These are phyloP conservation scores for Mucor irregularis DNA, from an alignment of 371 early-diverging fungal genomes.

Conservation along the genomic window DNA sequence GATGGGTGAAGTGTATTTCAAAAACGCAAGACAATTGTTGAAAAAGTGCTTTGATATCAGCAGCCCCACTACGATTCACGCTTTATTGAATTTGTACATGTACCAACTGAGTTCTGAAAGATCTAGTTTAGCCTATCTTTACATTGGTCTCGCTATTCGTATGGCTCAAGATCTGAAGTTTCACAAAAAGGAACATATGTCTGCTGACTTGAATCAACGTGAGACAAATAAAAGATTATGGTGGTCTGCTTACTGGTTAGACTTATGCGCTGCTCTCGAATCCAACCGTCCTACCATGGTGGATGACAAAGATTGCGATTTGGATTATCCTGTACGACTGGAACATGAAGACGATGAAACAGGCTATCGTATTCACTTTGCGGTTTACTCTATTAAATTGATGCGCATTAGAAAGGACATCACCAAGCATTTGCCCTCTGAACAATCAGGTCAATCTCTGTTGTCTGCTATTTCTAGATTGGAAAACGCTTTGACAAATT, in stretches of 20 bases:
- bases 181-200: conserved; percentile 53
- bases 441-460: conserved; percentile 46
- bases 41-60: conserved; percentile 61
- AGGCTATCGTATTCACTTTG: conserved; percentile 47
- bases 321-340: conserved; percentile 54
- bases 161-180: conserved; percentile 69
- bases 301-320: conserved; percentile 62
- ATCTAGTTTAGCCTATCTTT: conserved; percentile 58
- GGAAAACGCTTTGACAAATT: conserved; percentile 52
- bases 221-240: conserved; percentile 61
- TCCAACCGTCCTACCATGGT: conserved; percentile 57
- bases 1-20: conserved; percentile 59
- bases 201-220: conserved; percentile 48
- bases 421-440: conserved; percentile 50
- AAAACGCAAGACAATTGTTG: conserved; percentile 55
- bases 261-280: conserved; percentile 51
- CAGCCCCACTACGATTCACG: conserved; percentile 57
- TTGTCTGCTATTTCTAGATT: conserved; percentile 53
- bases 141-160: conserved; percentile 62
- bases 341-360: conserved; percentile 50
- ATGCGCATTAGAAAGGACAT: conserved; percentile 61
- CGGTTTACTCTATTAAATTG: conserved; percentile 52
- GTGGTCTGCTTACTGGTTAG: conserved; percentile 68
- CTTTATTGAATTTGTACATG: conserved; percentile 63
- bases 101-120: conserved; percentile 60